A percentile compares a stretch with the other conserved stretches of the same genome.
Evolutionary conservation across 148 eudicot species (phyloP).

Genomic region (Chenopodium berlandieri): DNA sequence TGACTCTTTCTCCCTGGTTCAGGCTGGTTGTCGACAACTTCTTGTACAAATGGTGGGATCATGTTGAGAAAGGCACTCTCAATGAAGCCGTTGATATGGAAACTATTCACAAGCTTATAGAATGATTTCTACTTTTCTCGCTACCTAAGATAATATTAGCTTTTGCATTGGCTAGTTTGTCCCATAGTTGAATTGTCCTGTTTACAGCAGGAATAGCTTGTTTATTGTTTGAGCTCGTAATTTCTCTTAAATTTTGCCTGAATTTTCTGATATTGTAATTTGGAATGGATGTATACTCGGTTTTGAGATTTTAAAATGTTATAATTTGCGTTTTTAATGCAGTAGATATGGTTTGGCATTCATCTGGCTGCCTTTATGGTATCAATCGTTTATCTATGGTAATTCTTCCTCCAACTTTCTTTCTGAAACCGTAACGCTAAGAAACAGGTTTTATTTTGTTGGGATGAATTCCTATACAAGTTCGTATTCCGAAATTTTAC

Average conservation of each 20-base stretch:
- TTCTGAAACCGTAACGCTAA: too few relatives aligned
- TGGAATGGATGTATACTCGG: slow-evolving; percentile 16
- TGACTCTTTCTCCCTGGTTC: slow-evolving; percentile 97
- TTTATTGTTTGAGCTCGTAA: slow-evolving; percentile 12
- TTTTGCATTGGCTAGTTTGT: not conserved
- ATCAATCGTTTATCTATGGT: not conserved
- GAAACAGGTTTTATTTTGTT: too few relatives aligned
- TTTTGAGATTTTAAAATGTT: not conserved
- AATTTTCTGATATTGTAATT: not conserved
- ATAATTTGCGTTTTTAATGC: too few relatives aligned
- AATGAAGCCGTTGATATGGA: slow-evolving; percentile 71
- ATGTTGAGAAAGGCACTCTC: slow-evolving; percentile 73
- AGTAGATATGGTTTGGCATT: not conserved
- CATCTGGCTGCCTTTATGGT: not conserved
- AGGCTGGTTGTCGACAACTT: slow-evolving; percentile 86
- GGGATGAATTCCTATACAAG: too few relatives aligned
- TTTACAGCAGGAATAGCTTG: slow-evolving; percentile 16
- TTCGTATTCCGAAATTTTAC: too few relatives aligned
- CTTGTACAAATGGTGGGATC: slow-evolving; percentile 96
- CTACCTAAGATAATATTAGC: not conserved
- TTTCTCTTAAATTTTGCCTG: slow-evolving; percentile 22
- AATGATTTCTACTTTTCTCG: not conserved
- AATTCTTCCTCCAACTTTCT: not conserved
- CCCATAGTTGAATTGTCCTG: not conserved
- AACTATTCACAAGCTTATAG: slow-evolving; percentile 70